Conservation (phyloP, 768 basidiomycete species). For the Saitozyma sp. region DNA sequence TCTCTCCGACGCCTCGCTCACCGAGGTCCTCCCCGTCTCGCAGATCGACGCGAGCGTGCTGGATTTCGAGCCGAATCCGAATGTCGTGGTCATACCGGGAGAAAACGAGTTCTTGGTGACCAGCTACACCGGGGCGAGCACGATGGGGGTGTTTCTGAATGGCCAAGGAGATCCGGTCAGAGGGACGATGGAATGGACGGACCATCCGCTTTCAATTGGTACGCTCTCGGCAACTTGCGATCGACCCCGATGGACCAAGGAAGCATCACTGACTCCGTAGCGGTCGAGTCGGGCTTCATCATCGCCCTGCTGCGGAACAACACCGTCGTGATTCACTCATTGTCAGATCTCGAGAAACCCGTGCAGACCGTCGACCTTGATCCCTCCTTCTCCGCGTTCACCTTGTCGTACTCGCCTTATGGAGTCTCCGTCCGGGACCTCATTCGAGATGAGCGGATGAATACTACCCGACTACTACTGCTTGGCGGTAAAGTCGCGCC, state of each 20-base stretch:
- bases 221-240: conserved; percentile 48
- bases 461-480: conserved; percentile 20
- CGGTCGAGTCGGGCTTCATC: conserved; percentile 77
- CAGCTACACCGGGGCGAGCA: conserved; percentile 76
- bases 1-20: conserved; percentile 67
- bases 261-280: conserved; percentile 53
- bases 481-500: conserved; percentile 33
- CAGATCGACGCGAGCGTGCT: conserved; percentile 59
- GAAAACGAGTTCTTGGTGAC: conserved; percentile 81
- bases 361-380: conserved; percentile 66
- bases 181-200: conserved; percentile 83
- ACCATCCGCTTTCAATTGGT: conserved; percentile 75
- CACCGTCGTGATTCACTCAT: conserved; percentile 75
- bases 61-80: conserved; percentile 47
- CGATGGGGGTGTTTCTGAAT: conserved; percentile 83
- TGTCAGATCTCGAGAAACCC: conserved; percentile 60
- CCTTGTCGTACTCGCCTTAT: conserved; percentile 45
- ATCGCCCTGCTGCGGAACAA: conserved; percentile 75
- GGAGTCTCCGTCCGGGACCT: conserved; percentile 40
- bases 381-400: conserved; percentile 48
- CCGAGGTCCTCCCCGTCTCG: conserved; percentile 74
- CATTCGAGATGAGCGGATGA: conserved; percentile 39
- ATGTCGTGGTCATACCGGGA: conserved; percentile 68
- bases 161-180: conserved; percentile 82
- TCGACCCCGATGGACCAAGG: not conserved